phyloP scores from a whole-genome alignment of 2,329 filamentous ascomycete genomes.

The Endothia cerciana region DNA sequence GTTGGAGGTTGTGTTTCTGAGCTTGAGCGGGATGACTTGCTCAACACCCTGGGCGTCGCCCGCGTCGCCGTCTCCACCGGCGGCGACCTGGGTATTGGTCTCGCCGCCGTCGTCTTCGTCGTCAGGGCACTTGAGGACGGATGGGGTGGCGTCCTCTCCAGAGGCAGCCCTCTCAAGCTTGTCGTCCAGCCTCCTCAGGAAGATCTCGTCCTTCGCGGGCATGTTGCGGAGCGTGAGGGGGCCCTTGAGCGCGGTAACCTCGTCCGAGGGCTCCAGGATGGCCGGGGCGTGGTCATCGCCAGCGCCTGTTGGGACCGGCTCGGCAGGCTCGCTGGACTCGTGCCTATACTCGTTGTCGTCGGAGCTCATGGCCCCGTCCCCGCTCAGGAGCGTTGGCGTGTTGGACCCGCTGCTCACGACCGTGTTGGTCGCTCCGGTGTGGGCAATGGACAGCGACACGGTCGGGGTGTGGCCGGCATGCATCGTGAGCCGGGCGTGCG shows the following conservation, averaged over 20 bases:
- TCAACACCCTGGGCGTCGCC: constrained; percentile 40
- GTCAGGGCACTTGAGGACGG: constrained; percentile 40
- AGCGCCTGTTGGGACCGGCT: constrained; percentile 29
- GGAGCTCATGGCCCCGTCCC: constrained; percentile 30
- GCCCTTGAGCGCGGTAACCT: constrained; percentile 53
- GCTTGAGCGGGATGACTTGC: constrained; percentile 50
- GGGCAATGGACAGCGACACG: constrained; percentile 57
- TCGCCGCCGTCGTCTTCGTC: constrained; percentile 27
- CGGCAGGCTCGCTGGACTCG: constrained; percentile 28
- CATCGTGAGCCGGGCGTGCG: constrained; percentile 59
- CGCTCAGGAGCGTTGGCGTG: constrained; percentile 40
- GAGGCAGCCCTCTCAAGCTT: constrained; percentile 56
- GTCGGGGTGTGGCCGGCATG: constrained; percentile 67
- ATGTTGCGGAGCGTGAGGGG: constrained; percentile 60
- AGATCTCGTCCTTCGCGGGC: constrained; percentile 59
- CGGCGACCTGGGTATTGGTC: constrained; percentile 11
- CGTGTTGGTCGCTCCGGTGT: constrained; percentile 45
- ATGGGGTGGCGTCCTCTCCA: constrained; percentile 51
- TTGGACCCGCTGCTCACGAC: constrained; percentile 45
- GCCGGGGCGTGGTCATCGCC: constrained; percentile 33
- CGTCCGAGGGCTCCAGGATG: constrained; percentile 43
- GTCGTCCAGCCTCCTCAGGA: constrained; percentile 53
- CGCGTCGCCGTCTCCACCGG: constrained; percentile 31
- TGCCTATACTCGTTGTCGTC: constrained; percentile 22
- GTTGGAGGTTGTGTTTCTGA: constrained; percentile 48